Conservation (phyloP, 371 early-diverging fungal genomes). For the Mucor circinelloides region DNA sequence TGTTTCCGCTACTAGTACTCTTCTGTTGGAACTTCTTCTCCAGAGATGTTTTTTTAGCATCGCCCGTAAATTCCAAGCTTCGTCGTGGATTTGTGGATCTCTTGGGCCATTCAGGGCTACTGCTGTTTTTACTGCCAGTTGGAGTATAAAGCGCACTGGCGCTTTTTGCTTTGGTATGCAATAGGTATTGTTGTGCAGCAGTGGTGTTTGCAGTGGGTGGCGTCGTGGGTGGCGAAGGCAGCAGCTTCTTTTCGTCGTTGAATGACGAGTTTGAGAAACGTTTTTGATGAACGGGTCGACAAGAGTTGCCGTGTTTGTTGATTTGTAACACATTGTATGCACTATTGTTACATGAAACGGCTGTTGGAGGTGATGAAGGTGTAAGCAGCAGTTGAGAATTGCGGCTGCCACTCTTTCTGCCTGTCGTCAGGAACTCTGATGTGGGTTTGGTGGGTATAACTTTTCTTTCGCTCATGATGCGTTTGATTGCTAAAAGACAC, state of each 20-base stretch:
- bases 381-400: background rate
- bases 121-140: background rate
- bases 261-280: background rate
- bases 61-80: background rate
- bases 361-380: background rate
- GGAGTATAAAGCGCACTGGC: background rate
- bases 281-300: background rate
- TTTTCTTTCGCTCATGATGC: constrained; percentile 26
- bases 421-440: background rate
- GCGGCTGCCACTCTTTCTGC: background rate
- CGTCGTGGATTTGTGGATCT: background rate
- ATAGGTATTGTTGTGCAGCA: background rate
- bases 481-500: constrained; percentile 23
- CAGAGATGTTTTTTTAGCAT: background rate
- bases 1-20: background rate
- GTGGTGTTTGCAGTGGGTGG: background rate
- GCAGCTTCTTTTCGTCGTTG: background rate
- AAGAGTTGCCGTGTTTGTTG: background rate
- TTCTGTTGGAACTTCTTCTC: background rate
- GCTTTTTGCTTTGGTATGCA: background rate
- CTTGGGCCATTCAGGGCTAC: background rate
- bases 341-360: background rate
- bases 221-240: background rate
- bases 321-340: background rate
- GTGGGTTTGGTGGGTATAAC: constrained; percentile 2